Percentiles rank a stretch among this genome's conserved stretches.
These are phyloP conservation scores for Pseudomonodictys pantanalensis DNA, from an alignment of 495 filamentous ascomycete species.

Conservation along the genomic window DNA sequence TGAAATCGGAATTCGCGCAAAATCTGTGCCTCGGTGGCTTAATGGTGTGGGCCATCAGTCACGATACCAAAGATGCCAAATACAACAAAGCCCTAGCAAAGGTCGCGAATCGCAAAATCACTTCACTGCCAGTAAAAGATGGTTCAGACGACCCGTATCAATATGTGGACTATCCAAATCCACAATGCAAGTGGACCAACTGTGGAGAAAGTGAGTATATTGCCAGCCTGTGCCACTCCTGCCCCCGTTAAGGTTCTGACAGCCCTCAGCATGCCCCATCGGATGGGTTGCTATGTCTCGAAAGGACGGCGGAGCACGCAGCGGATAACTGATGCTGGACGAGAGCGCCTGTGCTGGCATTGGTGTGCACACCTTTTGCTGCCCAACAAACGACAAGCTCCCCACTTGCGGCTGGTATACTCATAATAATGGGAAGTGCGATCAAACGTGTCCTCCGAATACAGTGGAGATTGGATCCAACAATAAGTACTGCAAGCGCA, in stretches of 20 bases:
- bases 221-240: background rate
- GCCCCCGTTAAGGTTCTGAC: background rate
- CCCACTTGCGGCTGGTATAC: background rate
- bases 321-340: background rate
- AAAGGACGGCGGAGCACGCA: background rate
- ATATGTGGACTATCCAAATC: background rate
- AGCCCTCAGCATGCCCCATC: background rate
- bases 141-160: background rate
- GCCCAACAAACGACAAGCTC: background rate
- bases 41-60: slow-evolving; percentile 1
- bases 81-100: slow-evolving; percentile 4
- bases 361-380: slow-evolving; percentile 1
- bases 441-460: background rate
- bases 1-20: slow-evolving; percentile 2
- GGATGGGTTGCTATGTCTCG: slow-evolving; percentile 1
- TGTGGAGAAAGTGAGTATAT: background rate
- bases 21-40: background rate
- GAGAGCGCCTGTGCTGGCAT: slow-evolving; percentile 1
- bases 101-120: background rate
- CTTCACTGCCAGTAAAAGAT: background rate
- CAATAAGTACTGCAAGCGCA: background rate
- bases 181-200: slow-evolving; percentile 4
- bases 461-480: background rate
- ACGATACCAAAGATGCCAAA: slow-evolving; percentile 1
- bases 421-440: background rate